Evolutionary conservation across 257 asterid species (phyloP).

Genomic region (Avicennia marina): DNA sequence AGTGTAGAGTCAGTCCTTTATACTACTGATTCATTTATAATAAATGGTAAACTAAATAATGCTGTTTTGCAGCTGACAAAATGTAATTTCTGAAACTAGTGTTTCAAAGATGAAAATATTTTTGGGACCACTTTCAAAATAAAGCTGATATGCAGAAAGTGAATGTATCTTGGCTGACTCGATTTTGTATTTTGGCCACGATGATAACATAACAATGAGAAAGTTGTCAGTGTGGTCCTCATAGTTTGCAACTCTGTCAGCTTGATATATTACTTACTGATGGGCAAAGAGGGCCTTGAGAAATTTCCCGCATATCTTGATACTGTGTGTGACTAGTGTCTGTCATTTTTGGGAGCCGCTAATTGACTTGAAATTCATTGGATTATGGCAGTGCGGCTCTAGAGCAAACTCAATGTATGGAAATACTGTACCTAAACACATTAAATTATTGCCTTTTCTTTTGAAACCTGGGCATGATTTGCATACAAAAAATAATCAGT

Average conservation of each 20-base stretch:
- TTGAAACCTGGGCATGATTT: no score
- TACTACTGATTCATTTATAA: no score
- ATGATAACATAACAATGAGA: no score
- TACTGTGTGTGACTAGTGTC: not conserved
- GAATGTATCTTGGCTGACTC: no score
- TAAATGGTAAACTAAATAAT: not conserved
- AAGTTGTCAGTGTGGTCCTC: no score
- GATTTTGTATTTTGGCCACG: no score
- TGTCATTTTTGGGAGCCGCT: not conserved
- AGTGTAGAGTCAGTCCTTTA: no score
- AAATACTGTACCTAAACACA: not conserved
- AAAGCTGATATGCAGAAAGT: constrained; percentile 12
- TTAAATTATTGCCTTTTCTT: not conserved
- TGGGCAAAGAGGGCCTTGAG: no score
- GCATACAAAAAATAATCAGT: no score
- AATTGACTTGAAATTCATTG: not conserved
- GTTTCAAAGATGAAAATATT: not conserved
- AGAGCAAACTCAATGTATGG: constrained; percentile 1
- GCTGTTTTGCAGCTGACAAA: not conserved
- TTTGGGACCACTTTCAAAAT: not conserved
- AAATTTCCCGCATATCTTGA: no score
- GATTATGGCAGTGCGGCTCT: not conserved
- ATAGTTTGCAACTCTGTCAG: no score
- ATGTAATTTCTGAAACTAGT: constrained; percentile 1
- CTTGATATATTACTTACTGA: no score